phyloP scores from a whole-genome alignment of 2,329 filamentous ascomycete genomes.

The Cordyceps militaris region DNA sequence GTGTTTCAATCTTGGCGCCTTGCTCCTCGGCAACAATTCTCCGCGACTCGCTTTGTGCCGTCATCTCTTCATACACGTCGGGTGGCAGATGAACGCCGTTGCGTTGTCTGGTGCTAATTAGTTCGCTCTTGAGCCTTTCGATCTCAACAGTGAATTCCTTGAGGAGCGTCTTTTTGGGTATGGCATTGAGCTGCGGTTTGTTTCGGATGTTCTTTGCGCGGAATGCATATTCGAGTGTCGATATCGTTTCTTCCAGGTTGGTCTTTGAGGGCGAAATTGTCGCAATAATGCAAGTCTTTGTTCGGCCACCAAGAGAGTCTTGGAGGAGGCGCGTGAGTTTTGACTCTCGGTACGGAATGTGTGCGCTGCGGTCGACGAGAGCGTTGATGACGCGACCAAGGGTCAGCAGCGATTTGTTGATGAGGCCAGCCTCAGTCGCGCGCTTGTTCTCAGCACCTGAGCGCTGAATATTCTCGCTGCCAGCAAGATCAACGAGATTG shows the following conservation, averaged over 20 bases:
- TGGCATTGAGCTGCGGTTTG: constrained; percentile 89
- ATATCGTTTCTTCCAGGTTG: constrained; percentile 96
- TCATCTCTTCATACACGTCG: constrained; percentile 85
- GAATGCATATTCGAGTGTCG: constrained; percentile 95
- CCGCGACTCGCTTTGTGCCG: constrained; percentile 83
- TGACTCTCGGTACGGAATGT: constrained; percentile 90
- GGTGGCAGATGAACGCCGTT: constrained; percentile 93
- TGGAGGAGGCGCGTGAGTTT: constrained; percentile 92
- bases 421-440: constrained; percentile 87
- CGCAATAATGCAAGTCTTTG: constrained; percentile 98
- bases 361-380: constrained; percentile 78
- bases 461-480: constrained; percentile 94
- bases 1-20: constrained; percentile 80
- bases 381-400: constrained; percentile 96
- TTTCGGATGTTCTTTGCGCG: constrained; percentile 97
- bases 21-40: constrained; percentile 91
- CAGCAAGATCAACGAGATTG: constrained; percentile 92
- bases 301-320: constrained; percentile 90
- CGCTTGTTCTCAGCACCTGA: constrained; percentile 98
- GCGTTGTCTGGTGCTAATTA: constrained; percentile 85
- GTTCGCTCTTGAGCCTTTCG: constrained; percentile 86
- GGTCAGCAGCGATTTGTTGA: constrained; percentile 96
- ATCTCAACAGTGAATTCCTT: constrained; percentile 89
- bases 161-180: constrained; percentile 87
- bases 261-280: constrained; percentile 91